A percentile compares a stretch with the other conserved stretches of the same genome.
Evolutionary conservation across 2,329 filamentous ascomycete genomes (phyloP).

Genomic region (Anisogramma anomala): DNA sequence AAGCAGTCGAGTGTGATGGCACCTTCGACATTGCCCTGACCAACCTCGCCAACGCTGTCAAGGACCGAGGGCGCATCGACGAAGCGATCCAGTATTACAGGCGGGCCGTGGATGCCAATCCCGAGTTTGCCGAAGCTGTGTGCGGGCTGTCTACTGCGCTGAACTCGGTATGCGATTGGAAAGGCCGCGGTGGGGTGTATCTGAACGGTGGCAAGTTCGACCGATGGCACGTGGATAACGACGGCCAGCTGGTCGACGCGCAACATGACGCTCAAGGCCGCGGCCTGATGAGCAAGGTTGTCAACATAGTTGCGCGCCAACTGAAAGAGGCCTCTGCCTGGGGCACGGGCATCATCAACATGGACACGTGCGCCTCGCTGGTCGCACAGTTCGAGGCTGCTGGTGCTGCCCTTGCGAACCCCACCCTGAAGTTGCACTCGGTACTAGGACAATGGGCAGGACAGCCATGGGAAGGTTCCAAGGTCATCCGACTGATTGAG

Average conservation of each 20-base stretch:
- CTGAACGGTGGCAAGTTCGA: conserved; percentile 65
- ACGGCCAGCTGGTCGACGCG: conserved; percentile 71
- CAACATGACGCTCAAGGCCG: conserved; percentile 47
- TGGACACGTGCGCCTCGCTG: conserved; percentile 39
- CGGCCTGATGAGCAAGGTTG: conserved; percentile 82
- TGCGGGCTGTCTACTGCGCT: conserved; percentile 90
- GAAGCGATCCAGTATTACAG: conserved; percentile 91
- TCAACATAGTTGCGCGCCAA: conserved; percentile 82
- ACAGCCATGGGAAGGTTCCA: conserved; percentile 77
- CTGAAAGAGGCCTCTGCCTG: conserved; percentile 75
- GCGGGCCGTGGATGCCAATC: conserved; percentile 80
- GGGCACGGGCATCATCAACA: conserved; percentile 62
- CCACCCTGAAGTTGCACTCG: conserved; percentile 26
- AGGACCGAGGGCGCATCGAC: conserved; percentile 83
- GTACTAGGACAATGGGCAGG: conserved; percentile 53
- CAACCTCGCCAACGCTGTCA: conserved; percentile 94
- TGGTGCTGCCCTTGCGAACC: conserved; percentile 24
- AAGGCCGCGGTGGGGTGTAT: conserved; percentile 73
- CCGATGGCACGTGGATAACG: conserved; percentile 83
- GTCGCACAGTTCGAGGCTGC: conserved; percentile 33
- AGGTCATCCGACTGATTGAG: conserved; percentile 72
- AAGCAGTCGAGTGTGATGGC: conserved; percentile 83
- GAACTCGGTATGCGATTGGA: conserved; percentile 95
- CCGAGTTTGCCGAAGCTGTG: conserved; percentile 91
- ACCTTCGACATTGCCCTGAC: conserved; percentile 94